Base-by-base conservation (phyloP, 768 basidiomycete species). In the Leccinum aurantiacum region DNA sequence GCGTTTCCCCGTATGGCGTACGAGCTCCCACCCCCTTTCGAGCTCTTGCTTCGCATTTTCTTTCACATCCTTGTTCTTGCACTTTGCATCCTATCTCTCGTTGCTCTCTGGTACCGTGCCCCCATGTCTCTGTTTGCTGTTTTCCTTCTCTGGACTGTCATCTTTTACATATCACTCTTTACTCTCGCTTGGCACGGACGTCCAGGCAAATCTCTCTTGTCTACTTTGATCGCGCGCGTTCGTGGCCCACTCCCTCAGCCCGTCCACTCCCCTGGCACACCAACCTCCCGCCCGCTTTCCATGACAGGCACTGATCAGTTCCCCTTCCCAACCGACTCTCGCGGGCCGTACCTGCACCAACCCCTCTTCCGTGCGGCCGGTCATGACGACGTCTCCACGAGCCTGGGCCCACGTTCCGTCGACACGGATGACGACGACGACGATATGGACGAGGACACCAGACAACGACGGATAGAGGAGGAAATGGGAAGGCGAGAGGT, bases 401-500 rank as follows among this genome's bases (percentile, higher is more conserved):
- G 73, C 53, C 76, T 76, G 59, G 71, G 76, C 19, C 82, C 80
- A 49, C 78, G 78, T 54, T 83, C 80, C 61, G 77, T 77, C 52
- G 85, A 83, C 35, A 80, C 79, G 7, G 87, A 86, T 56, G 83
- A 83, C 11, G 79, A 84, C 10, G 87, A 90, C 19, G 86, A 88
- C 31, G 88, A 90, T 51, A 77, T 88, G 57, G 90, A 92, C 64
- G 90, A 92, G 63, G 85, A 88, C 53, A 80, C 84, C 13, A 79
- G 86, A 60, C 90, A 91, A 70, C 80, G 84, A 60, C 79, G 84
- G 65, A 91, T 92, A 35, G 91, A 93, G 69, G 86, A 88, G 59
- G 91, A 93, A 73, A 90, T 93, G 82, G 84, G 80, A 41, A 79
- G 90, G 64, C 82, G 91, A 53, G 90, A 93, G 63, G 90, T 93